Conservation (phyloP, 2,329 filamentous ascomycete genomes). For the Fusarium neocosmosporiellum region DNA sequence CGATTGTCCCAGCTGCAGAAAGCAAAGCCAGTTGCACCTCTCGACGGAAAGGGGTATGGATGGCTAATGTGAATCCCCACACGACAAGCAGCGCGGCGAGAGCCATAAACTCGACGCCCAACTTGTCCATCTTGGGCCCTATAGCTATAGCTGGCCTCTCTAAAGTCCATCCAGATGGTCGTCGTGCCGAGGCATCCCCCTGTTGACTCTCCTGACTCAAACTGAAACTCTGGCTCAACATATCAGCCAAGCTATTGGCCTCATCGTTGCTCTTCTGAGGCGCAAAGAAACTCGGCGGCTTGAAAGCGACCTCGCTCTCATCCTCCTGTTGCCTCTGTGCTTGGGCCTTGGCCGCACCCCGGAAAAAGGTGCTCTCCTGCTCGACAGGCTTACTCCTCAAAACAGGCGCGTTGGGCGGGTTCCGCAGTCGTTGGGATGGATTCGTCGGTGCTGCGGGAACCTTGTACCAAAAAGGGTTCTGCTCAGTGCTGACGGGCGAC, state of each 20-base stretch:
- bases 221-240: slow-evolving; percentile 58
- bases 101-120: slow-evolving; percentile 36
- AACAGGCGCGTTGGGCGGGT: slow-evolving; percentile 68
- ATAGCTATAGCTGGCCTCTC: neutral
- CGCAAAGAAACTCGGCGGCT: slow-evolving; percentile 72
- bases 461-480: slow-evolving; percentile 74
- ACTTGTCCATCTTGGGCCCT: neutral
- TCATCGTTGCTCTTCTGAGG: slow-evolving; percentile 54
- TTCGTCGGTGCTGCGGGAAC: slow-evolving; percentile 75
- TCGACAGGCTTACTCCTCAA: slow-evolving; percentile 59
- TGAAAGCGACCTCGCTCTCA: slow-evolving; percentile 57
- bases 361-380: slow-evolving; percentile 64
- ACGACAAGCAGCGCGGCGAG: slow-evolving; percentile 36
- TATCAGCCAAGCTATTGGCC: slow-evolving; percentile 56
- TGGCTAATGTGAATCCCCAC: slow-evolving; percentile 41
- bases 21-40: slow-evolving; percentile 45
- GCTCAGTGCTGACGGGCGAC: slow-evolving; percentile 55
- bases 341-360: slow-evolving; percentile 34
- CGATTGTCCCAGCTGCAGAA: slow-evolving; percentile 44
- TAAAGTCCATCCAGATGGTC: neutral
- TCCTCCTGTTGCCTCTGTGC: slow-evolving; percentile 13
- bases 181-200: neutral
- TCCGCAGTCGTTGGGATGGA: slow-evolving; percentile 71
- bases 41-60: slow-evolving; percentile 39
- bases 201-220: slow-evolving; percentile 47